Evolutionary conservation across 352 stramenopile species (phyloP).

Genomic region (Paralagenidium karlingii): DNA sequence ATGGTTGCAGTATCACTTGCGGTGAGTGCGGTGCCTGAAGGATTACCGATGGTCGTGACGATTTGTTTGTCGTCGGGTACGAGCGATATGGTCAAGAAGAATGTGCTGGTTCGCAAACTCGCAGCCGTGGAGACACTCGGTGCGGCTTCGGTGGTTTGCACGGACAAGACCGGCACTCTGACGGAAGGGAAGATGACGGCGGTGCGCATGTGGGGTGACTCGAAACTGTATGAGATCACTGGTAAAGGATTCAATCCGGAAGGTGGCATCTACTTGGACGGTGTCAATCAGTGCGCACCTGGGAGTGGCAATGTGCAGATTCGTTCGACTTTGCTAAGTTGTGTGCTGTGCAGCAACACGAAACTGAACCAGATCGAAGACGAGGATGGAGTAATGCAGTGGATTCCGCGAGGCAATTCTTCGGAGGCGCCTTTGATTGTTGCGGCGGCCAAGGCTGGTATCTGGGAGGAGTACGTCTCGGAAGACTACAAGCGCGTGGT

Average conservation of each 20-base stretch:
- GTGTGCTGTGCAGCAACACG: conserved; percentile 68
- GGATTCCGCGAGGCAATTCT: conserved; percentile 52
- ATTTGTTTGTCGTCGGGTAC: conserved; percentile 65
- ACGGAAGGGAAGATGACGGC: conserved; percentile 83
- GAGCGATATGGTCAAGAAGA: conserved; percentile 58
- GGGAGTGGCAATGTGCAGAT: conserved; percentile 35
- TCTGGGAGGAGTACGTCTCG: conserved; percentile 36
- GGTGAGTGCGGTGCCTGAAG: conserved; percentile 67
- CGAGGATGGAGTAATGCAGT: conserved; percentile 25
- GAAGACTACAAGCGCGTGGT: conserved; percentile 57
- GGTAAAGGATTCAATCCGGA: conserved; percentile 48
- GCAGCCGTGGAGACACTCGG: conserved; percentile 75
- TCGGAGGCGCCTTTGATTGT: conserved; percentile 64
- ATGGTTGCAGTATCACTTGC: conserved; percentile 88
- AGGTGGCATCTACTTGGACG: conserved; percentile 31
- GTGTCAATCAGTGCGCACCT: conserved; percentile 18
- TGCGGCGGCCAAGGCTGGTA: conserved; percentile 50
- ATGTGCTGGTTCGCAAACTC: conserved; percentile 80
- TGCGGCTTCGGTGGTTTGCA: conserved; percentile 87
- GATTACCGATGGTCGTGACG: conserved; percentile 70
- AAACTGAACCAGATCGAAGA: conserved; percentile 44
- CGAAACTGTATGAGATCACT: conserved; percentile 49
- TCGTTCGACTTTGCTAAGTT: conserved; percentile 38
- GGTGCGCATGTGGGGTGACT: conserved; percentile 65
- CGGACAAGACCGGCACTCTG: conserved; percentile 93